phyloP scores from a whole-genome alignment of 495 filamentous ascomycete genomes.

The Aspergillus saccharolyticus region DNA sequence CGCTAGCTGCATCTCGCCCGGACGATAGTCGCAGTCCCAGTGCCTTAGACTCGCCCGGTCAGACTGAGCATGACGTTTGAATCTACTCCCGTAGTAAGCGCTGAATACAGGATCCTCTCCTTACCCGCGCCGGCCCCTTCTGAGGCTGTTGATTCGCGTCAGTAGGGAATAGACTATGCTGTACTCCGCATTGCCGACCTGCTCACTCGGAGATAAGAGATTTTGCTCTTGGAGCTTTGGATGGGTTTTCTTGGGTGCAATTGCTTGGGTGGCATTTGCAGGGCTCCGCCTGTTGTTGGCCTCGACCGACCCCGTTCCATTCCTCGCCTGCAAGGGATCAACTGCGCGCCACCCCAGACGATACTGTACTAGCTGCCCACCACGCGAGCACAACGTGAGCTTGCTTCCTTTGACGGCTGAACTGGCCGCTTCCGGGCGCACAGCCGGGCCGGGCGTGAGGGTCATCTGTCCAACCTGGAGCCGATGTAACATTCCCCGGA shows the following conservation, averaged over 20 bases:
- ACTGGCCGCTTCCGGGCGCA: not conserved
- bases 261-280: no score
- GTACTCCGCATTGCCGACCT: not conserved
- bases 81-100: not conserved
- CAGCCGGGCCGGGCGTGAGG: not conserved
- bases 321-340: not conserved
- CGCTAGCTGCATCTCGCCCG: not conserved
- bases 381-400: not conserved
- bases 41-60: not conserved
- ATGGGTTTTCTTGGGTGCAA: no score
- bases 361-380: not conserved
- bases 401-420: not conserved
- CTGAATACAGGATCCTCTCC: not conserved
- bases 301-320: not conserved
- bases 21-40: not conserved
- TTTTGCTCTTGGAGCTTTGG: not conserved
- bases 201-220: not conserved
- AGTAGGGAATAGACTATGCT: not conserved
- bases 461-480: not conserved
- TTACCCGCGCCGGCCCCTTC: no score
- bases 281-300: not conserved
- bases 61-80: not conserved
- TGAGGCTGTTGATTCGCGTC: not conserved
- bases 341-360: not conserved
- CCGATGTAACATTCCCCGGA: slow-evolving; percentile 1